Percentiles rank a stretch among this genome's conserved stretches.
phyloP scores from a whole-genome alignment of 2,329 filamentous ascomycete species.

The Ploettnerulaceae sp. region DNA sequence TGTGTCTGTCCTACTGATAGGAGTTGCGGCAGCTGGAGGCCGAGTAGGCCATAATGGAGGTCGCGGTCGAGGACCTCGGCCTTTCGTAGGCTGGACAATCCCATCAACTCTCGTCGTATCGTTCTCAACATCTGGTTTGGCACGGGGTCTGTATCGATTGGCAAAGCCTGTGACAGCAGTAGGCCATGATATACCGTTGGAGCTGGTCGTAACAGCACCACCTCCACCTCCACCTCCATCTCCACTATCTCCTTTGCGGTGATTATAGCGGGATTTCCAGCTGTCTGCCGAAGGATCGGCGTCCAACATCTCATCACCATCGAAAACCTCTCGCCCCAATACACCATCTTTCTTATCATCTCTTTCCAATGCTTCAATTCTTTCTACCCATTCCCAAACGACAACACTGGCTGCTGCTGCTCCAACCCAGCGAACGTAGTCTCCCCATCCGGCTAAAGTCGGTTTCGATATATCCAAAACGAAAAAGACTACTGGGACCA shows the following conservation, averaged over 20 bases:
- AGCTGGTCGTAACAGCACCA: conserved; percentile 22
- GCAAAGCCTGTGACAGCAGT: conserved; percentile 31
- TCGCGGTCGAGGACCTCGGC: conserved; percentile 19
- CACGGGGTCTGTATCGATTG: conserved; percentile 26
- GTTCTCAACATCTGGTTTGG: conserved; percentile 25
- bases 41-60: conserved; percentile 46
- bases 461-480: conserved; percentile 67
- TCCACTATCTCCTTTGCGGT: conserved; percentile 30
- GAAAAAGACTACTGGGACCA: conserved; percentile 72
- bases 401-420: conserved; percentile 72
- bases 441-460: conserved; percentile 67
- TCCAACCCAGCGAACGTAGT: conserved; percentile 73
- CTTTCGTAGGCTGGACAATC: conserved; percentile 10
- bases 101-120: conserved; percentile 3
- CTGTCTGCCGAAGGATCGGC: conserved; percentile 53
- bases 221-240: conserved; percentile 19
- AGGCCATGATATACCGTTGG: conserved; percentile 41
- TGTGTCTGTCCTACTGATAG: conserved; percentile 57
- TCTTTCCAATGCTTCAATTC: conserved; percentile 68
- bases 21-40: conserved; percentile 51
- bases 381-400: conserved; percentile 76
- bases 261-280: conserved; percentile 30
- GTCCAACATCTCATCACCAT: conserved; percentile 70
- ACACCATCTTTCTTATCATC: conserved; percentile 71
- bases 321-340: conserved; percentile 65